Base-by-base conservation (phyloP, 768 basidiomycete genomes). In the Agaricus subrufescens region DNA sequence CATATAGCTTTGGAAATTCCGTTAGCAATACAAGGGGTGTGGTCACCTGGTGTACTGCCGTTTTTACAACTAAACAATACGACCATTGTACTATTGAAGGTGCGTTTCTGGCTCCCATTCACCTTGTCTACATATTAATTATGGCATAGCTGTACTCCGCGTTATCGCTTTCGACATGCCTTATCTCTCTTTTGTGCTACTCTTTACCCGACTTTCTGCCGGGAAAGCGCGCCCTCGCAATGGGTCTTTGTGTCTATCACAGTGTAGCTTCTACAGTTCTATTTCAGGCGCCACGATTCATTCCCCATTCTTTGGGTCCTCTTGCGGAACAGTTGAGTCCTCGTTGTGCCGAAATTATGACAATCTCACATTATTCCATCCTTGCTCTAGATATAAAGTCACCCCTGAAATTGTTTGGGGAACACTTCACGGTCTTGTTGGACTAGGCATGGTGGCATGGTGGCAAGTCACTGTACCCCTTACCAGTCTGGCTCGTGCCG, bases 1-100 rank as follows among this genome's bases (percentile, higher is more conserved):
- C 91, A 94, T 63, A 81, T 91, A 62, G 88, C 86, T 4, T 73
- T 92, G 54, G 91, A 94, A 66, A 77, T 82, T 4, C 91, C 91
- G 0, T 66, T 94, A 23, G 89, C 85, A 3, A 69, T 94, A 31
- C 90, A 92, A 67, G 89, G 90, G 5, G 69, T 92, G 15, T 82
- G 81, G 73, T 76, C 83, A 0, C 84, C 89, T 1, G 62, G 69
- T 15, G 73, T 68, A 14, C 67, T 93, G 19, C 91, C 91, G 0
- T 91, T 94, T 67, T 61, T 92, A 54, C 82, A 91, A 66, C 76
- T 91, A 61, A 92, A 86, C 62, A 94, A 94, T 73, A 93, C 91
- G 4, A 82, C 89, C 0, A 49, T 92, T 7, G 82, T 91, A 2
- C 60, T 93, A 7, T 69, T 91, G 47, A 92, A 92, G 78, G 91